Evolutionary conservation across 345 rosid species (phyloP).

Genomic region (Brassica juncea): DNA sequence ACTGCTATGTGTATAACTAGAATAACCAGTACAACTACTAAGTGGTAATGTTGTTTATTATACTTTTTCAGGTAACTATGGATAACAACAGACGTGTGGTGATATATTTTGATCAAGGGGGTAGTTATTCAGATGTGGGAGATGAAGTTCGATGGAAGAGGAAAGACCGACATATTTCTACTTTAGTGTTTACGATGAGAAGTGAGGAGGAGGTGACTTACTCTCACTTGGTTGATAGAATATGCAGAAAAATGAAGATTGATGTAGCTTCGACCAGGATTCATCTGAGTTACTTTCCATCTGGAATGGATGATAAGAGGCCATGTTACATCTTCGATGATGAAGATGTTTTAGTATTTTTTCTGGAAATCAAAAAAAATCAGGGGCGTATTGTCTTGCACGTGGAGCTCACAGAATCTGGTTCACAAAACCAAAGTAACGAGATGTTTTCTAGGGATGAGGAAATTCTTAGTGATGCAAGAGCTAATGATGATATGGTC

Average conservation of each 20-base stretch:
- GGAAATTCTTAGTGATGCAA: neutral
- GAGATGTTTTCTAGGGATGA: neutral
- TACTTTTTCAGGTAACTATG: neutral
- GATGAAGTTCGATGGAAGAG: neutral
- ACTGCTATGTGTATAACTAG: neutral
- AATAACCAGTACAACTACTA: neutral
- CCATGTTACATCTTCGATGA: neutral
- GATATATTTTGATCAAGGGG: neutral
- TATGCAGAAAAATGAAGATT: neutral
- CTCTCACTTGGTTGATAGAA: neutral
- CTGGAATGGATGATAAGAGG: neutral
- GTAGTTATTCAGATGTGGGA: neutral
- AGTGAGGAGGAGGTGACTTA: neutral
- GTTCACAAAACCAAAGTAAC: neutral
- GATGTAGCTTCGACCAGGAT: neutral
- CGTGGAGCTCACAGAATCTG: neutral
- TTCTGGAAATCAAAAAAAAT: neutral
- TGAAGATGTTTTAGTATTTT: neutral
- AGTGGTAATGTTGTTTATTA: neutral
- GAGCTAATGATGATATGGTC: neutral
- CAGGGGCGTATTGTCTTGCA: neutral
- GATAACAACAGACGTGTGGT: neutral
- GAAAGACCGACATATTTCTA: neutral
- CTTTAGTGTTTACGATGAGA: neutral
- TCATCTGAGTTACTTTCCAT: neutral